Evolutionary conservation across 441 rosid species (phyloP).

Genomic region (Biscutella laevigata): DNA sequence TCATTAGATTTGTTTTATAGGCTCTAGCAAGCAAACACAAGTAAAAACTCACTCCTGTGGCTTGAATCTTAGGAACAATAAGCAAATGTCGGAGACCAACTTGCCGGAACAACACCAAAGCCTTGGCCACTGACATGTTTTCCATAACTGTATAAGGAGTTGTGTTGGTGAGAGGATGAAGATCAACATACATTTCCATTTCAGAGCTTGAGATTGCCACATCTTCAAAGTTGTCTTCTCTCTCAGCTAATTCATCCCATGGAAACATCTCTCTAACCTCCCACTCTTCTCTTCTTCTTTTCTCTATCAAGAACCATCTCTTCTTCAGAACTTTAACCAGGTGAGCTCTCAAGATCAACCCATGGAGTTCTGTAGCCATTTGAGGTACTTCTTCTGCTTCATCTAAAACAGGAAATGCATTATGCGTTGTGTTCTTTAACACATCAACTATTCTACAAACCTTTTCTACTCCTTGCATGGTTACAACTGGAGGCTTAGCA

Average conservation of each 20-base stretch:
- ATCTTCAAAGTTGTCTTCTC: constrained; percentile 56
- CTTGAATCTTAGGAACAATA: constrained; percentile 68
- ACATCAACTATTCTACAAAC: constrained; percentile 58
- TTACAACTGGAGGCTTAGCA: constrained; percentile 59
- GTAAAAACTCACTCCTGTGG: constrained; percentile 55
- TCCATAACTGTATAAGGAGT: constrained; percentile 85
- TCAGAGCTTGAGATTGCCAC: constrained; percentile 53
- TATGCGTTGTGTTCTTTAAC: constrained; percentile 64
- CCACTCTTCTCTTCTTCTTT: constrained; percentile 71
- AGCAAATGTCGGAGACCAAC: constrained; percentile 75
- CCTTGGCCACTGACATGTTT: constrained; percentile 81
- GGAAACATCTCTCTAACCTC: constrained; percentile 66
- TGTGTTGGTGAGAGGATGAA: constrained; percentile 79
- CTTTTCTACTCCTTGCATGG: constrained; percentile 62
- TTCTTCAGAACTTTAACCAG: constrained; percentile 53
- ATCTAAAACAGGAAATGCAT: no score
- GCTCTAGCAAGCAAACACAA: no score
- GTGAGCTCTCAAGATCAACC: constrained; percentile 74
- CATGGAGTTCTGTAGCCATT: constrained; percentile 56
- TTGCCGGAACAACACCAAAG: constrained; percentile 71
- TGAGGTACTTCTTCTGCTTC: constrained; percentile 22
- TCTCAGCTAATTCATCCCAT: constrained; percentile 69
- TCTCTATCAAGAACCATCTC: constrained; percentile 74
- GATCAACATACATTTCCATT: constrained; percentile 72
- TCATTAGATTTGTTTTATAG: background rate